Evolutionary conservation across 805 yeast genomes (phyloP).

Genomic region (Starmera quercuum): DNA sequence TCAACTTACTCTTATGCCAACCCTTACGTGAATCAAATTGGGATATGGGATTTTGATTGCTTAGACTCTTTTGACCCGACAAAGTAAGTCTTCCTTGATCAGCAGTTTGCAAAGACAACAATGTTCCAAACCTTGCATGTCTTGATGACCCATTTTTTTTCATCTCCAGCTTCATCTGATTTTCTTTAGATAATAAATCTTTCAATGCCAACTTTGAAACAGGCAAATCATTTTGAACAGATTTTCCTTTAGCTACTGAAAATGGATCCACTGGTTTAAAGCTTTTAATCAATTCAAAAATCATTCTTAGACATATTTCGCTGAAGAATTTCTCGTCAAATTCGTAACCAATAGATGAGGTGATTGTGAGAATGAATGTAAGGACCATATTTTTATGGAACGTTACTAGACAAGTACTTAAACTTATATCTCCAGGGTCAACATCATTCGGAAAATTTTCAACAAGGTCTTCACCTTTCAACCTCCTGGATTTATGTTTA

Average conservation of each 20-base stretch:
- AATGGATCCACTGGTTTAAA: slow-evolving; percentile 26
- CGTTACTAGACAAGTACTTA: slow-evolving; percentile 46
- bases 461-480: slow-evolving; percentile 8
- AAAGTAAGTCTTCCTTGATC: slow-evolving; percentile 54
- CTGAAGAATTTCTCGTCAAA: slow-evolving; percentile 57
- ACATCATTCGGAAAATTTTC: slow-evolving; percentile 49
- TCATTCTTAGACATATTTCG: slow-evolving; percentile 57
- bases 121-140: slow-evolving; percentile 88
- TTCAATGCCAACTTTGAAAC: slow-evolving; percentile 6
- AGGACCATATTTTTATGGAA: slow-evolving; percentile 70
- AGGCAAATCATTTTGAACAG: background rate
- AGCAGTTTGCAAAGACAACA: slow-evolving; percentile 61
- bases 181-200: slow-evolving; percentile 54
- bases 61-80: slow-evolving; percentile 65
- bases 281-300: slow-evolving; percentile 56
- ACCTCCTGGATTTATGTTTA: slow-evolving; percentile 24
- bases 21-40: slow-evolving; percentile 61
- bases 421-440: slow-evolving; percentile 57
- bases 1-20: slow-evolving; percentile 41
- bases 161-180: slow-evolving; percentile 39
- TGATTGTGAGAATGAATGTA: slow-evolving; percentile 60
- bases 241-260: slow-evolving; percentile 4
- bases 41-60: slow-evolving; percentile 45
- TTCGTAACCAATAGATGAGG: slow-evolving; percentile 56
- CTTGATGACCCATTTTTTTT: slow-evolving; percentile 53